Evolutionary conservation across 1,284 basidiomycete genomes (phyloP).

Genomic region (Boletellus deceptivus): DNA sequence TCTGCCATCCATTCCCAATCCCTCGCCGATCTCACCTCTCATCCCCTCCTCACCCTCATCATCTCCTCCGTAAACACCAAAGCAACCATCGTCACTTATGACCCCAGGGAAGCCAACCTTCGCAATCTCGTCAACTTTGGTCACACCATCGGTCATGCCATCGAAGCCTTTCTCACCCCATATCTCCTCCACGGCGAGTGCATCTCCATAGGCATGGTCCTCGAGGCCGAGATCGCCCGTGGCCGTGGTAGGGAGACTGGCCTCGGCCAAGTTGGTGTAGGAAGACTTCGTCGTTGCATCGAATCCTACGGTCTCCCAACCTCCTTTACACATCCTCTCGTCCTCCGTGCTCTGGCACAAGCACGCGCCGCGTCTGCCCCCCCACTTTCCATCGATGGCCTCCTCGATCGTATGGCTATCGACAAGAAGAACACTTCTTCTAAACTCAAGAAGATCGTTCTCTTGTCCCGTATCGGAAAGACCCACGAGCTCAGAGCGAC

Average conservation of each 20-base stretch:
- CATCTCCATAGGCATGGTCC: constrained; percentile 88
- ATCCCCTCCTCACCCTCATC: constrained; percentile 83
- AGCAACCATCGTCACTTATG: constrained; percentile 92
- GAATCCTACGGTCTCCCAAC: constrained; percentile 88
- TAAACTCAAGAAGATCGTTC: constrained; percentile 87
- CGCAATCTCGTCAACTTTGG: constrained; percentile 98
- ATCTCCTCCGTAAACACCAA: constrained; percentile 89
- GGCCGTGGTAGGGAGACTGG: constrained; percentile 63
- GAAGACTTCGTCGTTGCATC: constrained; percentile 79
- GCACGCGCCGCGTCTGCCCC: constrained; percentile 56
- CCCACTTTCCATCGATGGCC: constrained; percentile 73
- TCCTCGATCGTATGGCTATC: constrained; percentile 91
- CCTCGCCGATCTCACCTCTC: constrained; percentile 64
- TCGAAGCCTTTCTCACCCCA: constrained; percentile 91
- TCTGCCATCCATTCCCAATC: constrained; percentile 59
- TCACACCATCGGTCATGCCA: constrained; percentile 94
- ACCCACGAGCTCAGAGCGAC: constrained; percentile 93
- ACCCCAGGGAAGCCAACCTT: constrained; percentile 92
- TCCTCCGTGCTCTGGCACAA: constrained; percentile 50
- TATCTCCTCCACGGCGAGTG: constrained; percentile 93
- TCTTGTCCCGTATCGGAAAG: constrained; percentile 87
- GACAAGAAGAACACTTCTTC: constrained; percentile 97
- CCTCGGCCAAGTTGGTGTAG: constrained; percentile 85
- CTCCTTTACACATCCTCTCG: constrained; percentile 66
- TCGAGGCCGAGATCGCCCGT: constrained; percentile 91